phyloP scores from a whole-genome alignment of 2,329 filamentous ascomycete genomes.

The Ophiocordyceps sinensis region DNA sequence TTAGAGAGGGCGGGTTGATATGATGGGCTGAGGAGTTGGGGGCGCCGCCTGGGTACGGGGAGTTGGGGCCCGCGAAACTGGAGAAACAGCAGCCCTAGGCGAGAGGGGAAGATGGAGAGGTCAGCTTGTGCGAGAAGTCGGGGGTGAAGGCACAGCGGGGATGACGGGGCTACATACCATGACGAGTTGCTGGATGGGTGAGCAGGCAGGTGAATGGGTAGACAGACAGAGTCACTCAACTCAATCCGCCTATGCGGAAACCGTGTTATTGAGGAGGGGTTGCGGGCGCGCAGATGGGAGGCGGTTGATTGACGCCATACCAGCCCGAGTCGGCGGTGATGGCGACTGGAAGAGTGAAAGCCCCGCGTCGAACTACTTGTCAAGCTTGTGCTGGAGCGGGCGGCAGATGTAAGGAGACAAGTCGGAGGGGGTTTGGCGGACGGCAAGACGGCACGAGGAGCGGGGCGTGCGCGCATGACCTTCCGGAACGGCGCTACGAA shows the following conservation, averaged over 20 bases:
- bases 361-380: too few relatives aligned
- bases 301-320: conserved; percentile 5
- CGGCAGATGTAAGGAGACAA: too few relatives aligned
- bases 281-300: not conserved
- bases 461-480: too few relatives aligned
- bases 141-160: not conserved
- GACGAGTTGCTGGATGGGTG: not conserved
- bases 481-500: too few relatives aligned
- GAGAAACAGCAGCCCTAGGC: conserved; percentile 45
- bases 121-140: not conserved
- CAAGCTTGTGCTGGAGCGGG: too few relatives aligned
- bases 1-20: conserved; percentile 30
- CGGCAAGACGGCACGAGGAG: too few relatives aligned
- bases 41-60: conserved; percentile 35
- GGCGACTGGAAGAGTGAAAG: not conserved
- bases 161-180: conserved; percentile 1
- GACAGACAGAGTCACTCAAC: not conserved
- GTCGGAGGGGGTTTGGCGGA: too few relatives aligned
- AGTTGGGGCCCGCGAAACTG: conserved; percentile 33
- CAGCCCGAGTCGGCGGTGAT: conserved; percentile 1
- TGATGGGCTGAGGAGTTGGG: conserved; percentile 36
- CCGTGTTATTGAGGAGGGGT: not conserved
- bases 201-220: not conserved
- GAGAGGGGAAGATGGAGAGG: not conserved
- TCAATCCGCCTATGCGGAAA: not conserved